Evolutionary conservation across 768 basidiomycete species (phyloP).

Genomic region (Candolleomyces aberdarensis): DNA sequence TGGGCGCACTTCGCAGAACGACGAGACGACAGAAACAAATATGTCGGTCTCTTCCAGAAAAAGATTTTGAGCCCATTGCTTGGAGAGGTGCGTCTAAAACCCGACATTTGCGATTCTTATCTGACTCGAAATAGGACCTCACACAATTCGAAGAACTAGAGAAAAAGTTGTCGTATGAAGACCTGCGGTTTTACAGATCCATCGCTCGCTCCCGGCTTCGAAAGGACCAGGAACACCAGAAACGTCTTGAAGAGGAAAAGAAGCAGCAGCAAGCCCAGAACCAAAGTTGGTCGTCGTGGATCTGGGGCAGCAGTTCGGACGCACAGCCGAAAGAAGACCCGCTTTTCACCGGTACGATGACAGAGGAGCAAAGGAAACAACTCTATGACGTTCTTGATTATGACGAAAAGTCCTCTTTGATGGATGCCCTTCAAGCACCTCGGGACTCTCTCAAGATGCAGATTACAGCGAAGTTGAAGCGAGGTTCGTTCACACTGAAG

Average conservation of each 20-base stretch:
- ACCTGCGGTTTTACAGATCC: conserved; percentile 95
- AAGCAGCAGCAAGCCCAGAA: conserved; percentile 47
- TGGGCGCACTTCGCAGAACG: conserved; percentile 90
- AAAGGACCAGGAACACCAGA: conserved; percentile 76
- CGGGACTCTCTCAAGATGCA: conserved; percentile 78
- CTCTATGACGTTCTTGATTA: conserved; percentile 90
- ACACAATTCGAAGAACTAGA: conserved; percentile 71
- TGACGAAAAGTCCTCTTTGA: conserved; percentile 79
- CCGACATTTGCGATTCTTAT: neutral
- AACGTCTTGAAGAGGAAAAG: conserved; percentile 66
- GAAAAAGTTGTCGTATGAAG: conserved; percentile 84
- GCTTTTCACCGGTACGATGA: conserved; percentile 68
- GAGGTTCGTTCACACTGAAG: conserved; percentile 83
- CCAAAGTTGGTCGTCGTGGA: conserved; percentile 70
- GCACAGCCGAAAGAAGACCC: conserved; percentile 44
- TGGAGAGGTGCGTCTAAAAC: conserved; percentile 43
- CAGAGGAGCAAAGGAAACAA: conserved; percentile 86
- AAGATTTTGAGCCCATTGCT: conserved; percentile 54
- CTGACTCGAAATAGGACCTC: neutral
- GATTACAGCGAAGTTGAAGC: conserved; percentile 74
- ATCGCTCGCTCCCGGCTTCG: conserved; percentile 85
- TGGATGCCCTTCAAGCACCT: conserved; percentile 66
- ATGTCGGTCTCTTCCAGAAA: conserved; percentile 83
- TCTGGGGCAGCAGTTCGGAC: conserved; percentile 65
- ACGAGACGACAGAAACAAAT: conserved; percentile 80